Base-by-base conservation (phyloP, 83 land plant species). In the Diphasiastrum complanatum region DNA sequence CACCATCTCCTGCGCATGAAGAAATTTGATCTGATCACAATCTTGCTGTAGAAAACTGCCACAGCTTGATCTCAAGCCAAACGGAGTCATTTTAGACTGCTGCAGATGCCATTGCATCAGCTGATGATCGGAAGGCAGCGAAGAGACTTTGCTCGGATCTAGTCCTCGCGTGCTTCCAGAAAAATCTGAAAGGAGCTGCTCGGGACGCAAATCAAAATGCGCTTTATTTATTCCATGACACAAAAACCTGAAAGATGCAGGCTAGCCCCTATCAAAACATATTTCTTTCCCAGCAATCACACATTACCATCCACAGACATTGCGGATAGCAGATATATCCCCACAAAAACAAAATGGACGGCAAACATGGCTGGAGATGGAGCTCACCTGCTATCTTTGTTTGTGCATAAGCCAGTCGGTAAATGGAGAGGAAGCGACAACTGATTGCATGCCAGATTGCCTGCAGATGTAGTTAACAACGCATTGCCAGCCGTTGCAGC, bases 391-490 rank as follows among this genome's bases (percentile, higher is more conserved):
- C n/a, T 41, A 41, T 41, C 45, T 18, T 41, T 41, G 45, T 41
- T 41, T 14, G n/a, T 41, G 12, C n/a, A n/a, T n/a, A n/a, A n/a
- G n/a, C n/a, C 45, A 14, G 45, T 14, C 12, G 45, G n/a, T 14
- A 18, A 41, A 14, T 41, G 45, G 18, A 41, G 18, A 0, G 45
- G 45, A 18, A 41, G 12, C 45, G 12, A 18, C 12, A 14, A 41
- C n/a, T 41, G 45, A 18, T 18, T 41, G 45, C 45, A 47, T 52
- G 50, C n/a, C 38, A 6, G 64, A 64, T 68, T 65, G 57, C 50
- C 60, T 41, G 49, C 29, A 35, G 33, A 45, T n/a, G 75, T 20
- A n/a, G n/a, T n/a, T n/a, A n/a, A n/a, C 16, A 32, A 32, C 11
- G 40, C 40, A 38, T 46, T 30, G 51, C 40, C 33, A 46, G 33